Conservation (phyloP, 257 asterid genomes). For the Solanum chilense region DNA sequence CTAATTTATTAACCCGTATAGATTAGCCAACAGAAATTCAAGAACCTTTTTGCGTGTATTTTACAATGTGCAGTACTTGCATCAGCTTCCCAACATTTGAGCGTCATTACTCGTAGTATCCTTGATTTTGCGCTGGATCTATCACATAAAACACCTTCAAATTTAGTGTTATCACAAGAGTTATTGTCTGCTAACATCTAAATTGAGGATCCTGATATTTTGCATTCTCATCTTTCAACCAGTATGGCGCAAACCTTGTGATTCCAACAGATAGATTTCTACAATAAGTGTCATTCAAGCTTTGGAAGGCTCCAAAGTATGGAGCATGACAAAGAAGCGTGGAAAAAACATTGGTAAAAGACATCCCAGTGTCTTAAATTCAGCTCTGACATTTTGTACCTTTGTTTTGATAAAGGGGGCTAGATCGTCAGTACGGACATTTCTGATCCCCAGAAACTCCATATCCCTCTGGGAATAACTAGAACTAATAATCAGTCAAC, state of each 20-base stretch:
- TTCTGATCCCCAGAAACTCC: neutral
- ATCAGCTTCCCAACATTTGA: too few relatives aligned
- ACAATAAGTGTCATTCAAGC: conserved; percentile 84
- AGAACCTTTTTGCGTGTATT: too few relatives aligned
- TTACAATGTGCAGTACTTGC: too few relatives aligned
- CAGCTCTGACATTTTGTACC: neutral
- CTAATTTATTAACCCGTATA: too few relatives aligned
- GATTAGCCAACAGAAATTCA: too few relatives aligned
- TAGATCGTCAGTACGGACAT: neutral
- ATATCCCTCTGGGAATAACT: neutral
- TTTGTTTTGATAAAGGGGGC: neutral
- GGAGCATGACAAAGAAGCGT: conserved; percentile 56
- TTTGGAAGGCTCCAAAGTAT: conserved; percentile 96
- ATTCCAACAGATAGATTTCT: conserved; percentile 77
- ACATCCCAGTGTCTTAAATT: too few relatives aligned
- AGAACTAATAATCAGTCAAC: neutral
- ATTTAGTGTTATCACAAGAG: neutral
- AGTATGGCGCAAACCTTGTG: conserved; percentile 63
- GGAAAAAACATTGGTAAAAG: neutral
- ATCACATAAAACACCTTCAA: neutral
- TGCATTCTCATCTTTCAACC: conserved; percentile 10
- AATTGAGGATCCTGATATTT: neutral
- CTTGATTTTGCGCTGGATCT: neutral
- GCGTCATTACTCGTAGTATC: too few relatives aligned
- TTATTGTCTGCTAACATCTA: neutral